Base-by-base conservation (phyloP, 441 rosid genomes). In the Breynia disticha region DNA sequence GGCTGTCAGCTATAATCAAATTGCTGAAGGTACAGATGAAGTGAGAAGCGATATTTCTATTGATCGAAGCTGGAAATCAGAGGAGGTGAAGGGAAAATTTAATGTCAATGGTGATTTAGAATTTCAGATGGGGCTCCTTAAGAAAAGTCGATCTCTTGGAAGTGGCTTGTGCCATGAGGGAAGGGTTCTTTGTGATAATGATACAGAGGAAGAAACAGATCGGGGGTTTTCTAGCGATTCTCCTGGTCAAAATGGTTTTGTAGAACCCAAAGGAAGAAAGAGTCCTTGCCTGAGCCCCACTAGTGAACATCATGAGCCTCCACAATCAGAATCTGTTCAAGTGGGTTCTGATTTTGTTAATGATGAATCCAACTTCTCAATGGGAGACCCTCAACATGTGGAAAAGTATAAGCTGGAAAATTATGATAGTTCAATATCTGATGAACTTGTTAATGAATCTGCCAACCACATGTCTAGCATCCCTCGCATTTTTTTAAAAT, bases 71-170 rank as follows among this genome's bases (percentile, higher is more conserved):
- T 72, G 78, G 78, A 81, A 83, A 66, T 73, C 77, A 0, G 86
- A 76, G 59, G 83, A 82, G 59, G 68, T 71, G 16, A 70, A 63
- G 53, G 72, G 67, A 16, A 55, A 66, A 64, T 43, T 64, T 48
- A 14, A 57, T 59, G 49, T 56, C 32, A 73, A 75, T 61, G 56
- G 50, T 57, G 74, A 66, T 11, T n/a, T 46, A 52, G 64, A 38
- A 56, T 48, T 52, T 57, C 63, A 63, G 56, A 60, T 54, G 32
- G 50, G 54, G 4, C 63, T 54, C 62, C 71, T 88, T 42, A 84
- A 75, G 80, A 91, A 84, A 67, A 79, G 89, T 57, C 79, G 59
- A 47, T 91, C 98, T 53, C 79, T 79, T 17, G 95, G 93, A 50
- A 76, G 78, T 75, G 72, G 65, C 52, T 68, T 84, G 19, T 78